These are phyloP conservation scores for Lycium ferocissimum DNA, from an alignment of 257 asterid genomes.

Conservation along the genomic window DNA sequence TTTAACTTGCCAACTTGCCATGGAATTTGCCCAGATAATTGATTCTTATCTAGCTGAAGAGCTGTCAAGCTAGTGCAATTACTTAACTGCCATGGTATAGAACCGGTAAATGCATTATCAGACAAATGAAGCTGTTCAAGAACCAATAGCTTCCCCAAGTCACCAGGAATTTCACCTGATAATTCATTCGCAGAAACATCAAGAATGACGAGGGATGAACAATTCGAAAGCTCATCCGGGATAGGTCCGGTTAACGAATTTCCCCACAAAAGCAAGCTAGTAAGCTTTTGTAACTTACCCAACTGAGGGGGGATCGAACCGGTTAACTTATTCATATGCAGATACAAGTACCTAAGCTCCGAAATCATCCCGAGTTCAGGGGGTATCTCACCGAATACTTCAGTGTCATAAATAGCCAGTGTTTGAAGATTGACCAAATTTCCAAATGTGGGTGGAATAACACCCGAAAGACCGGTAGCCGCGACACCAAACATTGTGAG, in stretches of 20 bases:
- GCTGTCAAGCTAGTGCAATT: slow-evolving; percentile 78
- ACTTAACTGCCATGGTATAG: slow-evolving; percentile 69
- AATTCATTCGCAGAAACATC: slow-evolving; percentile 77
- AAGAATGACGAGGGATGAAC: slow-evolving; percentile 74
- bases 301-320: slow-evolving; percentile 74
- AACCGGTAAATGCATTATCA: slow-evolving; percentile 67
- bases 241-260: slow-evolving; percentile 69
- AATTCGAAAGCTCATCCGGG: slow-evolving; percentile 65
- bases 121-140: slow-evolving; percentile 89
- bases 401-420: slow-evolving; percentile 74
- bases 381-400: slow-evolving; percentile 79
- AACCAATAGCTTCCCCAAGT: slow-evolving; percentile 59
- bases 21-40: slow-evolving; percentile 77
- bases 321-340: slow-evolving; percentile 84
- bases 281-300: slow-evolving; percentile 73
- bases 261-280: slow-evolving; percentile 90
- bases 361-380: slow-evolving; percentile 68
- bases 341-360: slow-evolving; percentile 72
- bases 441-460: slow-evolving; percentile 79
- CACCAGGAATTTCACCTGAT: slow-evolving; percentile 75
- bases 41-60: slow-evolving; percentile 86
- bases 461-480: slow-evolving; percentile 81
- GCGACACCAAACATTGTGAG: slow-evolving; percentile 88
- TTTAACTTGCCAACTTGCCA: slow-evolving; percentile 69
- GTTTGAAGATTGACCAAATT: slow-evolving; percentile 75